phyloP scores from a whole-genome alignment of 176 grass and related monocot genomes.

The Cymbopogon citratus region DNA sequence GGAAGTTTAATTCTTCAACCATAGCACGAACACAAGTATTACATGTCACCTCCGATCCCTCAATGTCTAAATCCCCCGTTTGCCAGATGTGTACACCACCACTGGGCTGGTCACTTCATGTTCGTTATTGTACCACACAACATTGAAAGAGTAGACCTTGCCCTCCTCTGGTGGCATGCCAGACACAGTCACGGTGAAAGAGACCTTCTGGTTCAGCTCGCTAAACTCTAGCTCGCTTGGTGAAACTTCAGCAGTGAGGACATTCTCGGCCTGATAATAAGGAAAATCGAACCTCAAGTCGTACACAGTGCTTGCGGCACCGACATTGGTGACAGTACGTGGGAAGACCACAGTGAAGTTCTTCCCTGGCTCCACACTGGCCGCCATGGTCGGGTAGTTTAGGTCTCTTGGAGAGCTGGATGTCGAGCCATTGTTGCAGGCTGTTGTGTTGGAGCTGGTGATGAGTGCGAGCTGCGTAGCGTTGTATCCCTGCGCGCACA shows the following conservation, averaged over 20 bases:
- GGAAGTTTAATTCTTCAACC: no score
- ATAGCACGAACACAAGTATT: no score
- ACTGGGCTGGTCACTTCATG: slow-evolving; percentile 1
- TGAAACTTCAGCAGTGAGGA: no score
- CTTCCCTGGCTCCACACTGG: not conserved
- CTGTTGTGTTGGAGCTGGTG: not conserved
- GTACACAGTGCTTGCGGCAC: not conserved
- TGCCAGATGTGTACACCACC: not conserved
- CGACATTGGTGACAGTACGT: slow-evolving; percentile 38
- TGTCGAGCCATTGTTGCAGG: not conserved
- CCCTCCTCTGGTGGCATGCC: not conserved
- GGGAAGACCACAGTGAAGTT: slow-evolving; percentile 17
- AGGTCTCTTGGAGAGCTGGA: not conserved
- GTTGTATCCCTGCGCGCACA: slow-evolving; percentile 40
- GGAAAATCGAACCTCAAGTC: not conserved
- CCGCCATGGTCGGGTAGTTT: slow-evolving; percentile 49
- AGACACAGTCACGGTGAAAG: slow-evolving; percentile 9
- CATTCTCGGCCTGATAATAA: no score
- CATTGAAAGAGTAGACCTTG: not conserved
- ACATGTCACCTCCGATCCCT: no score
- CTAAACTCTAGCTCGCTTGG: slow-evolving; percentile 6
- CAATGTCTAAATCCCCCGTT: no score
- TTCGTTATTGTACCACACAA: slow-evolving; percentile 12
- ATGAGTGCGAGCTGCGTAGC: slow-evolving; percentile 17
- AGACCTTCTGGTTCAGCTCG: not conserved